phyloP scores from a whole-genome alignment of 2,329 filamentous ascomycete genomes.

The Periconia digitata region DNA sequence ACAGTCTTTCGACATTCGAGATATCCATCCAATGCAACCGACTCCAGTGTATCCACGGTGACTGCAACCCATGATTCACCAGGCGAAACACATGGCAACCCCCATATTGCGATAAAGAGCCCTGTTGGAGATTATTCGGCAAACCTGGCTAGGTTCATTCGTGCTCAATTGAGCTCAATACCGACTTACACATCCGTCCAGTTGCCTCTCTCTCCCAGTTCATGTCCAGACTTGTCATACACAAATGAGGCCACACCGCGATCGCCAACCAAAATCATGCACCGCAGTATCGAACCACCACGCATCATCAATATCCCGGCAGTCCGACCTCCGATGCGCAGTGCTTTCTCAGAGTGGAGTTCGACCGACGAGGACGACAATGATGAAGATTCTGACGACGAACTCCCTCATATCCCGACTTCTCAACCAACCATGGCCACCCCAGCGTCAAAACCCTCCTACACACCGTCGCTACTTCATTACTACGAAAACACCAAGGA shows the following conservation, averaged over 20 bases:
- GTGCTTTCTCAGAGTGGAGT: constrained; percentile 42
- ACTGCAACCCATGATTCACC: constrained; percentile 13
- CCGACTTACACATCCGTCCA: constrained; percentile 28
- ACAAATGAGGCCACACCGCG: constrained; percentile 18
- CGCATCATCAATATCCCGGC: constrained; percentile 33
- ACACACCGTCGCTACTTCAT: constrained; percentile 32
- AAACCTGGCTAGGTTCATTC: constrained; percentile 40
- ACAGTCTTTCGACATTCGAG: constrained; percentile 22
- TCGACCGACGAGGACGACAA: constrained; percentile 38
- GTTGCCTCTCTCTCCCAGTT: constrained; percentile 22
- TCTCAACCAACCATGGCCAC: background rate
- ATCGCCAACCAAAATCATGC: constrained; percentile 20
- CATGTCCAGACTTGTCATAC: constrained; percentile 35
- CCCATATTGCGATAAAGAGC: constrained; percentile 13
- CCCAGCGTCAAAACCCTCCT: constrained; percentile 19
- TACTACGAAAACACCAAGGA: constrained; percentile 31
- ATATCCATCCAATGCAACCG: constrained; percentile 32
- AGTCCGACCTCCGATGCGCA: constrained; percentile 34
- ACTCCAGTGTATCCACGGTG: constrained; percentile 32
- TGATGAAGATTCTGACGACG: constrained; percentile 33
- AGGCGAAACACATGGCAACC: constrained; percentile 7
- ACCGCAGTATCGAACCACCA: constrained; percentile 23
- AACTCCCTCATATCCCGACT: constrained; percentile 7
- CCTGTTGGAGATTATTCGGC: constrained; percentile 38
- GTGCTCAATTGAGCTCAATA: constrained; percentile 36